These are phyloP conservation scores for Thamnidium elegans DNA, from an alignment of 192 early-diverging fungal species.

Conservation along the genomic window DNA sequence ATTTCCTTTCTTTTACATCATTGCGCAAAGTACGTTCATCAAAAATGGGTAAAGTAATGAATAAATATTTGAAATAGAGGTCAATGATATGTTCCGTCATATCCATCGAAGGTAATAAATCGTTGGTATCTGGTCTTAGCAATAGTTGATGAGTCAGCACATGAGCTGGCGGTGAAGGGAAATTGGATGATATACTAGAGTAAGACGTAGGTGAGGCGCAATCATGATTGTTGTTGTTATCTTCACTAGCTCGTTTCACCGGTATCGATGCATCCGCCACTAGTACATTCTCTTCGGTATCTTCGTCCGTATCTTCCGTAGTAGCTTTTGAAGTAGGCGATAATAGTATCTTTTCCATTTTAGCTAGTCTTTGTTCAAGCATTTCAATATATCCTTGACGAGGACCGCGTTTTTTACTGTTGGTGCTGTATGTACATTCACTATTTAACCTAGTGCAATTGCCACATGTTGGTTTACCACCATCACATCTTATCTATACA, in stretches of 20 bases:
- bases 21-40: slow-evolving; percentile 46
- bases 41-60: slow-evolving; percentile 45
- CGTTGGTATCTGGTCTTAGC: neutral
- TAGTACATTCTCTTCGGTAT: neutral
- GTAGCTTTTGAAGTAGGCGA: neutral
- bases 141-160: neutral
- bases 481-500: slow-evolving; percentile 75
- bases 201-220: neutral
- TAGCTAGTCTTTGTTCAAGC: slow-evolving; percentile 70
- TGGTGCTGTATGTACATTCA: slow-evolving; percentile 79
- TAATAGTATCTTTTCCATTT: slow-evolving; percentile 70
- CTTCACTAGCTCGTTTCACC: neutral
- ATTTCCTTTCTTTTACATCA: slow-evolving; percentile 40
- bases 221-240: neutral
- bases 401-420: slow-evolving; percentile 86
- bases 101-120: slow-evolving; percentile 14
- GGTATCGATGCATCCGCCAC: too few species aligned
- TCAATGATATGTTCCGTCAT: slow-evolving; percentile 49
- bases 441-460: slow-evolving; percentile 70
- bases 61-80: slow-evolving; percentile 47
- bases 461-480: slow-evolving; percentile 72
- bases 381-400: slow-evolving; percentile 77
- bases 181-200: slow-evolving; percentile 1
- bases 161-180: neutral
- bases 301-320: neutral